Percentiles rank a stretch among this genome's conserved stretches.
Evolutionary conservation across 345 rosid species (phyloP).

Genomic region (Excoecaria agallocha): DNA sequence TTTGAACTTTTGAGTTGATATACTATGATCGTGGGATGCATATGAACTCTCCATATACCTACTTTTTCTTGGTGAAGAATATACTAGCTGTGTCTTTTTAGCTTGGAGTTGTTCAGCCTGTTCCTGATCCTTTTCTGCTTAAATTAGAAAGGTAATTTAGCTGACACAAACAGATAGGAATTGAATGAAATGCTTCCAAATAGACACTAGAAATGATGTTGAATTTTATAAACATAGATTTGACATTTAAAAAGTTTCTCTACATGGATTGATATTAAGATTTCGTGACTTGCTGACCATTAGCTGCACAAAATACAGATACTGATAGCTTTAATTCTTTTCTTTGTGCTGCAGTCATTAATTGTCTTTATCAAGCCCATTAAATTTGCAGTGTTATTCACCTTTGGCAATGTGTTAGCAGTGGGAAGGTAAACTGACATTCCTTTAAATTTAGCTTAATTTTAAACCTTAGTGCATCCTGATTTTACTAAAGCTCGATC

Average conservation of each 20-base stretch:
- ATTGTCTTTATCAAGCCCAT: conserved; percentile 74
- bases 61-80: neutral
- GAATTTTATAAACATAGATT: neutral
- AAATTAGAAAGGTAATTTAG: neutral
- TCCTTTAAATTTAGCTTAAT: neutral
- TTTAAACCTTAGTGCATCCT: neutral
- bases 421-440: conserved; percentile 67
- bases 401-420: conserved; percentile 82
- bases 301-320: neutral
- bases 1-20: conserved; percentile 3
- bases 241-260: neutral
- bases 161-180: neutral
- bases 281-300: neutral
- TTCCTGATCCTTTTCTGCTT: neutral
- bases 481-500: neutral
- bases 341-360: conserved; percentile 59
- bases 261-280: neutral
- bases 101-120: neutral
- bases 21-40: neutral
- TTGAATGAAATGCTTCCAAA: neutral
- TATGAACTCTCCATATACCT: neutral
- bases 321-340: conserved; percentile 6
- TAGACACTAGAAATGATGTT: neutral
- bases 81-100: neutral
- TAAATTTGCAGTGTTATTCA: conserved; percentile 86